Evolutionary conservation across 345 rosid species (phyloP), one percentile per base, ranked within the genome.

Genomic region (Lumnitzera littorea): DNA sequence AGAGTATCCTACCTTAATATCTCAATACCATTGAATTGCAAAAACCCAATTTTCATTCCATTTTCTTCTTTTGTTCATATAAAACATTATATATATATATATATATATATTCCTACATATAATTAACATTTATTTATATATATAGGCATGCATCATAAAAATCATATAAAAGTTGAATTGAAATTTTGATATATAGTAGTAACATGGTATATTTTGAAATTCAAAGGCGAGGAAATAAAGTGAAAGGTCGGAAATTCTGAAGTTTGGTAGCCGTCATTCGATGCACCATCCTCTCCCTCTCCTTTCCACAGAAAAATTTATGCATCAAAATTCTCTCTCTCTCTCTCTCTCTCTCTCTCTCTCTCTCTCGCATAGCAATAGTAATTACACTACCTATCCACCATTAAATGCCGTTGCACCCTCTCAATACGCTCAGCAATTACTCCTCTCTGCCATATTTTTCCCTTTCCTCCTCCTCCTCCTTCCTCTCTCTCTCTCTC

Each of bases 391-490:
- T 25, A 67, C 71, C 65, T 74, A 74, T 62, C 73, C 74, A 23
- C 84, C 80, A 86, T 79, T 86, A 81, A 86, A 83, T 86, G 92
- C 92, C 11, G 67, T 75, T 72, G 83, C 91, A 82, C 80, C 87
- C 83, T 78, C 83, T 81, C 86, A 70, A 75, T 71, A 56, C 84
- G 68, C 82, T 80, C 84, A 63, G 81, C 88, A 85, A 76, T 85
- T 70, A 86, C 86, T 83, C 80, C 78, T 70, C 67, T 27, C 80
- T 66, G 71, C 74, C 69, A 6, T 69, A 67, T 14, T 63, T 77
- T 63, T 55, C 54, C 70, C 76, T 69, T 41, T 77, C 71, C 20
- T 20, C 20, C 20, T 20, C 64, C 55, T 65, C 65, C 55, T 58
- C 46, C 29, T 47, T 1, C 56, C 53, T 25, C 41, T 16, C 5